phyloP scores from a whole-genome alignment of 108 stramenopile species.

The Conticribra weissflogii region DNA sequence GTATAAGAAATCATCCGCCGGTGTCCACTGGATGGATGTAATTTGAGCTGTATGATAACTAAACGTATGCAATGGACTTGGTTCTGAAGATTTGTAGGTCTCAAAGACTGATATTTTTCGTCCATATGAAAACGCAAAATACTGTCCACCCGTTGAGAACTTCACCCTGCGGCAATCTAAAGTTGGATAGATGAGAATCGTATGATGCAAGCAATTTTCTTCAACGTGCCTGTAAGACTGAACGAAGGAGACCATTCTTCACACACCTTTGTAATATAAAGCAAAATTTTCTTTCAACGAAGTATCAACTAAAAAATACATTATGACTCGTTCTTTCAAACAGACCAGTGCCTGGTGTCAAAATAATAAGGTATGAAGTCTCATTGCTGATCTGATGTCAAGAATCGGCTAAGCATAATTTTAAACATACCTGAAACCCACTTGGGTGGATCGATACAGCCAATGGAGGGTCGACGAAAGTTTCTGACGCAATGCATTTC shows the following conservation, averaged over 20 bases:
- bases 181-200: neutral
- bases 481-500: neutral
- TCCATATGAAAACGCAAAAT: neutral
- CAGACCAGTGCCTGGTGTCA: neutral
- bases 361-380: too few species aligned
- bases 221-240: neutral
- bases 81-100: neutral
- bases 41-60: constrained; percentile 1
- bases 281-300: neutral
- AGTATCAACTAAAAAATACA: neutral
- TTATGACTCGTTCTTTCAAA: neutral
- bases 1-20: neutral
- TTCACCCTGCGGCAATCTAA: neutral
- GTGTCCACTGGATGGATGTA: neutral
- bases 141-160: neutral
- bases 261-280: neutral
- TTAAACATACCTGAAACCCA: neutral
- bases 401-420: neutral
- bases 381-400: neutral
- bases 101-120: neutral
- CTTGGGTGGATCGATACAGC: neutral
- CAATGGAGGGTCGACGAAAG: neutral
- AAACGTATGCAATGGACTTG: neutral
- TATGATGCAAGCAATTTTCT: neutral
- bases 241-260: neutral